phyloP scores from a whole-genome alignment of 2,329 filamentous ascomycete species.

The Pyrenophora teres region DNA sequence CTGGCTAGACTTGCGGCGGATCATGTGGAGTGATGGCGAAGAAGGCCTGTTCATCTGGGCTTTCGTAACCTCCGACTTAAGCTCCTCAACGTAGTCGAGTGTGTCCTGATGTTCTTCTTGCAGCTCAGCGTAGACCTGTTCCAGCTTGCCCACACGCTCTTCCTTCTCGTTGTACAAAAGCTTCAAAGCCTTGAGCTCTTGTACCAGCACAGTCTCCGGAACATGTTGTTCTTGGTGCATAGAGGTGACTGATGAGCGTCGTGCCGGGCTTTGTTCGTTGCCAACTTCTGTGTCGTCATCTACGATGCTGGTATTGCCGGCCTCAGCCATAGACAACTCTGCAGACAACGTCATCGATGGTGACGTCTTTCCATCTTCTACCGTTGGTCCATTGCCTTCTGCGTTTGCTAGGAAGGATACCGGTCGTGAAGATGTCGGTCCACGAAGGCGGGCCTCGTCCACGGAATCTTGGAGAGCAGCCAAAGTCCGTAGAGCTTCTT shows the following conservation, averaged over 20 bases:
- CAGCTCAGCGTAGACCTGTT: slow-evolving; percentile 79
- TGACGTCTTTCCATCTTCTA: slow-evolving; percentile 70
- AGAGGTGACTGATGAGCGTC: slow-evolving; percentile 29
- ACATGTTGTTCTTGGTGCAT: slow-evolving; percentile 18
- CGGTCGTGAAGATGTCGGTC: slow-evolving; percentile 58
- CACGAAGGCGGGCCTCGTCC: slow-evolving; percentile 74
- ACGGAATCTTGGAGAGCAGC: slow-evolving; percentile 83
- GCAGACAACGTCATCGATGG: slow-evolving; percentile 91
- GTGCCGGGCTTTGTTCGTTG: slow-evolving; percentile 62
- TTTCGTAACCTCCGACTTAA: slow-evolving; percentile 84
- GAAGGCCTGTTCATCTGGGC: slow-evolving; percentile 69
- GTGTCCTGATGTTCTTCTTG: slow-evolving; percentile 81
- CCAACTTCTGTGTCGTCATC: slow-evolving; percentile 58
- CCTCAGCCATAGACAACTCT: slow-evolving; percentile 87
- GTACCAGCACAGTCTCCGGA: slow-evolving; percentile 30
- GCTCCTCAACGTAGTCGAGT: slow-evolving; percentile 83
- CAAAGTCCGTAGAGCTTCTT: slow-evolving; percentile 80
- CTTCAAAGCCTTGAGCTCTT: slow-evolving; percentile 74
- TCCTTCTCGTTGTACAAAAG: slow-evolving; percentile 76
- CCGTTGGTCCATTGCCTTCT: slow-evolving; percentile 68
- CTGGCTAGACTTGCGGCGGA: slow-evolving; percentile 91
- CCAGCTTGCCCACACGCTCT: slow-evolving; percentile 71
- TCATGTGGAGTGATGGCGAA: slow-evolving; percentile 72
- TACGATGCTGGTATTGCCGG: slow-evolving; percentile 48
- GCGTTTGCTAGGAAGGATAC: slow-evolving; percentile 84